Evolutionary conservation across 2,329 filamentous ascomycete genomes (phyloP), one percentile per base, ranked within the genome.

Genomic region (Fusarium lateritium): DNA sequence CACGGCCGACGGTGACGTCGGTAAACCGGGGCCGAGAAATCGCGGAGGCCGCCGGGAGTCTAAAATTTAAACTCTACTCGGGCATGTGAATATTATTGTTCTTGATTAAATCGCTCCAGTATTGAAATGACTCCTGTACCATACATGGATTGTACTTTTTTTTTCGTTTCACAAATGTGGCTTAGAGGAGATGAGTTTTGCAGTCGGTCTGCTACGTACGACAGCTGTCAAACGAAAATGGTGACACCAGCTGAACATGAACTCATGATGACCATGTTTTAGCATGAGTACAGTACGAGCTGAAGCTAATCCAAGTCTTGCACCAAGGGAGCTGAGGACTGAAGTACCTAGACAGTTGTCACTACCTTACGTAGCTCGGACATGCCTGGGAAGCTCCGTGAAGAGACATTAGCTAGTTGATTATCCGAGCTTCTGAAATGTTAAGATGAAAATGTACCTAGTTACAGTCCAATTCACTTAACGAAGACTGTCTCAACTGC

Each of bases 1-100:
- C 24, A 46, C 36, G 53, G 60, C 21, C 15, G 36, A 31, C 19
- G 60, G 66, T 67, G 66, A 69, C 66, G 66, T 67, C 47, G 66
- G 62, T 43, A 46, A 44, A 42, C 45, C 62, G 61, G 66, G 52
- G 52, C 53, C 66, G 62, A 66, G 53, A 50, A 56, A 38, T 39
- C 17, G 51, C 56, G 56, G 62, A 60, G 45, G 52, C 66, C 51
- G 44, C 51, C 43, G 54, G 34, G 36, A 47, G 52, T 52, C 38
- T 31, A 45, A 44, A 34, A 33, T 44, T 31, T 19, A 24, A 56
- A 21, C 22, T 34, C 19, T 38, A 15, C 17, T 11, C 46, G 26
- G 38, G 15, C 36, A 53, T 9, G 40, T 39, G 60, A 52, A 47
- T 24, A 7, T 24, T 38, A n/a, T 19, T 33, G 11, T 13, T 26